Evolutionary conservation across 2,329 filamentous ascomycete species (phyloP).

Genomic region (Septoria linicola): DNA sequence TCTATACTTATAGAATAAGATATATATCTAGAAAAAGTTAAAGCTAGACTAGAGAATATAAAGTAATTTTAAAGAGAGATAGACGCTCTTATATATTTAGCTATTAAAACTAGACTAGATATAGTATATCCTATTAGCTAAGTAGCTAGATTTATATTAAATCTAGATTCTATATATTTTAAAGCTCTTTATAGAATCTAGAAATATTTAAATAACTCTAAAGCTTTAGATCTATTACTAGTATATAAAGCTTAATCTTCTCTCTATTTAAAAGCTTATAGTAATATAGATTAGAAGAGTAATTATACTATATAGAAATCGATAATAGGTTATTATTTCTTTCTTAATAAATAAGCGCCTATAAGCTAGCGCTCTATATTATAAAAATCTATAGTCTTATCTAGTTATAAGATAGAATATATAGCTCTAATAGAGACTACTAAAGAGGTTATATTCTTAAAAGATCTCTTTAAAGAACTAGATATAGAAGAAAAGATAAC

Average conservation of each 20-base stretch:
- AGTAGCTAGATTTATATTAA: constrained; percentile 9
- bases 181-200: constrained; percentile 14
- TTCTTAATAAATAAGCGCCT: too few species aligned
- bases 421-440: constrained; percentile 14
- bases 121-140: constrained; percentile 1
- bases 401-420: constrained; percentile 14
- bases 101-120: not conserved
- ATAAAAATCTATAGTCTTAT: constrained; percentile 6
- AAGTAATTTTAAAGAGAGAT: constrained; percentile 11
- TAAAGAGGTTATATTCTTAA: constrained; percentile 14
- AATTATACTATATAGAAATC: constrained; percentile 9
- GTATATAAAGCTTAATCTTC: constrained; percentile 6
- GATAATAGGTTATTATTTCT: too few species aligned
- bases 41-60: constrained; percentile 3
- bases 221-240: not conserved
- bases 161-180: constrained; percentile 7
- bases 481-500: constrained; percentile 1
- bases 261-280: constrained; percentile 2
- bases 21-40: constrained; percentile 11
- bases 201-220: constrained; percentile 14
- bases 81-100: constrained; percentile 3
- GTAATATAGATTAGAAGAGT: constrained; percentile 6
- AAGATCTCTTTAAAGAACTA: constrained; percentile 12
- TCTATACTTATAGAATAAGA: constrained; percentile 10
- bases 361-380: not conserved